Conservation (phyloP, 2,329 filamentous ascomycete species). For the Mycogone perniciosa region DNA sequence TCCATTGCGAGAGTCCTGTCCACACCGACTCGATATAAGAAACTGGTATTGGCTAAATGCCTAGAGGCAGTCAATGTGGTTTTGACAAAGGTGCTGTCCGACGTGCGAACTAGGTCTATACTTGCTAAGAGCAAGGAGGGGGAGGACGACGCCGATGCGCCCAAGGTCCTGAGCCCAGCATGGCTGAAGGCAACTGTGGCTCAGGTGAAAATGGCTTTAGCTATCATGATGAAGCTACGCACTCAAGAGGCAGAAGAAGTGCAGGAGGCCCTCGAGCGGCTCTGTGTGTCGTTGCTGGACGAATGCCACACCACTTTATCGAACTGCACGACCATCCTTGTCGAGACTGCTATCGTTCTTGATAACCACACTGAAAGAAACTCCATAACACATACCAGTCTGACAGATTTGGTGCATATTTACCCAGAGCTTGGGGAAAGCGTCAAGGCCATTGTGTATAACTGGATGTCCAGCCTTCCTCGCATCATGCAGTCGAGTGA, state of each 20-base stretch:
- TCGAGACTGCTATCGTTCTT: constrained; percentile 75
- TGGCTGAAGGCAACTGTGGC: constrained; percentile 78
- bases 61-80: constrained; percentile 52
- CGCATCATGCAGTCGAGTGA: constrained; percentile 79
- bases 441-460: constrained; percentile 66
- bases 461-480: constrained; percentile 75
- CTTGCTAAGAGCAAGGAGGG: constrained; percentile 26
- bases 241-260: constrained; percentile 65
- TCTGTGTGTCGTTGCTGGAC: constrained; percentile 72
- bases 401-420: constrained; percentile 57
- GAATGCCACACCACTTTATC: constrained; percentile 69
- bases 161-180: constrained; percentile 37
- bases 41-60: constrained; percentile 54
- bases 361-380: constrained; percentile 42
- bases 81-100: constrained; percentile 50
- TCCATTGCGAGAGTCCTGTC: constrained; percentile 69
- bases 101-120: constrained; percentile 47
- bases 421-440: constrained; percentile 57
- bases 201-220: constrained; percentile 78
- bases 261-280: constrained; percentile 55
- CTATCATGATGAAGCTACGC: constrained; percentile 69
- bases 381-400: constrained; percentile 37
- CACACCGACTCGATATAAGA: constrained; percentile 53
- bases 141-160: constrained; percentile 16
- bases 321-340: constrained; percentile 62